phyloP scores from a whole-genome alignment of 169 alveolate species.

The Eimeria sp. region DNA sequence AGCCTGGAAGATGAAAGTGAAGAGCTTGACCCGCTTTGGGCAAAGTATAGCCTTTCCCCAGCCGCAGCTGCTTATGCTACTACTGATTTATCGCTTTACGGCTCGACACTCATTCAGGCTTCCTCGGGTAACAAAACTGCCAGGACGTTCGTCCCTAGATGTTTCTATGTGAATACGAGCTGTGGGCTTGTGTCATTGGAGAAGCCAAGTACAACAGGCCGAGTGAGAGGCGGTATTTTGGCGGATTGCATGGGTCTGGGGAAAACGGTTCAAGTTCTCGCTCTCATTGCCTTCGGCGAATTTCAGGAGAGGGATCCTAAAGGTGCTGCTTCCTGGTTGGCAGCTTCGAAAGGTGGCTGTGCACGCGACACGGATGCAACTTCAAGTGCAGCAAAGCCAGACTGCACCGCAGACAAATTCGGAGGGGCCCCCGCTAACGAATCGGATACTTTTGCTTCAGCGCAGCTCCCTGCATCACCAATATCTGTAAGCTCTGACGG shows the following conservation, averaged over 20 bases:
- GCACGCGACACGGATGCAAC: not conserved
- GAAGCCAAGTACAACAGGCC: constrained; percentile 66
- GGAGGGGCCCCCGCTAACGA: not conserved
- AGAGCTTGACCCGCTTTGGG: constrained; percentile 62
- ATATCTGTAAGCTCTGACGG: constrained; percentile 36
- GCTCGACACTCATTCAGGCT: not conserved
- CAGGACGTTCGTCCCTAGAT: not conserved
- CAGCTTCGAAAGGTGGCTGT: not conserved
- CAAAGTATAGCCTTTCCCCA: constrained; percentile 15
- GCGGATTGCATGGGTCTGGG: constrained; percentile 99
- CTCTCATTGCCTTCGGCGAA: constrained; percentile 77
- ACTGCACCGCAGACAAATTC: not conserved
- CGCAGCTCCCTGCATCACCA: constrained; percentile 14
- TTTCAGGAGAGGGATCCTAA: constrained; percentile 59
- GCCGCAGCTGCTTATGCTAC: not conserved
- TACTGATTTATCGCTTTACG: not conserved
- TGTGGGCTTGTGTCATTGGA: constrained; percentile 69
- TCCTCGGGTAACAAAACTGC: not conserved
- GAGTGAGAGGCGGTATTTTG: constrained; percentile 90
- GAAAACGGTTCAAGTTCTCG: constrained; percentile 96
- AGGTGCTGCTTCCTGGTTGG: constrained; percentile 36
- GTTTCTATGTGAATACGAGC: constrained; percentile 52
- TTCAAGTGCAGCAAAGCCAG: not conserved
- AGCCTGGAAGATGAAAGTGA: constrained; percentile 9
- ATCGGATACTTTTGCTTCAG: not conserved